These are phyloP conservation scores for Aspergillus proliferans DNA, from an alignment of 2,329 filamentous ascomycete genomes.

Conservation along the genomic window DNA sequence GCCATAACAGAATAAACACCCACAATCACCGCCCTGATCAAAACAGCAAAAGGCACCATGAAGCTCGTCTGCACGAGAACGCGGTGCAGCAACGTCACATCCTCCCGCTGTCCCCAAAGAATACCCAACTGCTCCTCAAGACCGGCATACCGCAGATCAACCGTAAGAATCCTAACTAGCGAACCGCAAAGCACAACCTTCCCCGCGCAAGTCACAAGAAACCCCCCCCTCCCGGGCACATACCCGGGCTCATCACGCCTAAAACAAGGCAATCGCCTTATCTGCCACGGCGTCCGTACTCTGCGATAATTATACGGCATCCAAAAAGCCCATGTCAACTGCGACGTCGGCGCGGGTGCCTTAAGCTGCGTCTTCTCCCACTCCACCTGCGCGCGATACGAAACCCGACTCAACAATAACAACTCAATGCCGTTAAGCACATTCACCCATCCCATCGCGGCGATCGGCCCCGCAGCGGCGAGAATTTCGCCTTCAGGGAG, in stretches of 20 bases:
- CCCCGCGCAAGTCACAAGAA: constrained; percentile 1
- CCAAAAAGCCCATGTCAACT: constrained; percentile 7
- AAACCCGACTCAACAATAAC: constrained; percentile 12
- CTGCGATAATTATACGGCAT: constrained; percentile 17
- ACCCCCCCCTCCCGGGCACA: constrained; percentile 4
- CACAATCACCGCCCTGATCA: constrained; percentile 9
- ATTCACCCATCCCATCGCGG: constrained; percentile 17
- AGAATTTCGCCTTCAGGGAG: constrained; percentile 3
- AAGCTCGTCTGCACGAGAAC: constrained; percentile 4
- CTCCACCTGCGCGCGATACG: constrained; percentile 7
- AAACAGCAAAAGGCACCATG: constrained; percentile 11
- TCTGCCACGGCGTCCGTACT: constrained; percentile 17
- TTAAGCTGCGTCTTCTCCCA: constrained; percentile 5
- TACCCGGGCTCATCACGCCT: background rate
- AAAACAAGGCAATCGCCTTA: constrained; percentile 6
- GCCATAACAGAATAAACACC: constrained; percentile 7
- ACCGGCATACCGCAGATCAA: constrained; percentile 5
- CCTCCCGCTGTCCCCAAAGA: constrained; percentile 1
- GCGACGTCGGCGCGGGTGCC: background rate
- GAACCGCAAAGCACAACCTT: constrained; percentile 2
- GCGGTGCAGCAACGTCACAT: background rate
- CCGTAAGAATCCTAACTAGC: constrained; percentile 8
- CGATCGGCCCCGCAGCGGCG: constrained; percentile 8
- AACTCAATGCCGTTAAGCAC: constrained; percentile 17
- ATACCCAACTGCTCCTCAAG: background rate